These are phyloP conservation scores for Polychaeton citri DNA, from an alignment of 2,329 filamentous ascomycete species.

Conservation along the genomic window DNA sequence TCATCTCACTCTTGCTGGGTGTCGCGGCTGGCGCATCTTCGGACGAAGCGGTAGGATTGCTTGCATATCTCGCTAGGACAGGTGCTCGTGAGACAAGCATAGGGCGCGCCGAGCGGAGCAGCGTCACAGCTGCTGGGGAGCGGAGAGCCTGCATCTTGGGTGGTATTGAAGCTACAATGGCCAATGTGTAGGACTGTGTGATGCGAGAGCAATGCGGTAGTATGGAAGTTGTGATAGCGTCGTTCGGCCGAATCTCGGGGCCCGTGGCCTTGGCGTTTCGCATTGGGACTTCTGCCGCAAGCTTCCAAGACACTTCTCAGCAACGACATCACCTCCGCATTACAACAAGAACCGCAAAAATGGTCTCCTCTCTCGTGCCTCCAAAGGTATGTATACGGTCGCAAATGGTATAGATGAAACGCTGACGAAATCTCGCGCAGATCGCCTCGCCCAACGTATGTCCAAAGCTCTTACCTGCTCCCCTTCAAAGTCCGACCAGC, in stretches of 20 bases:
- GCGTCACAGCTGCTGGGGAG: slow-evolving; percentile 23
- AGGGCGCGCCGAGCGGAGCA: slow-evolving; percentile 23
- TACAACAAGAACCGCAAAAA: slow-evolving; percentile 13
- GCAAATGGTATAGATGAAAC: slow-evolving; percentile 25
- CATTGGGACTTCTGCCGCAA: slow-evolving; percentile 1
- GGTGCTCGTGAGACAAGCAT: slow-evolving; percentile 11
- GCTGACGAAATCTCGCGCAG: slow-evolving; percentile 30
- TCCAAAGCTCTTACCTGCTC: slow-evolving; percentile 14
- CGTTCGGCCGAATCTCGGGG: not conserved
- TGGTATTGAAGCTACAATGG: no score
- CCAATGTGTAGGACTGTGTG: no score
- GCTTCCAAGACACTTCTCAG: not conserved
- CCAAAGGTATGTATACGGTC: slow-evolving; percentile 62
- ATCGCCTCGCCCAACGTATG: slow-evolving; percentile 76
- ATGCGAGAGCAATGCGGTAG: no score
- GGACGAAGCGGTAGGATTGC: slow-evolving; percentile 5
- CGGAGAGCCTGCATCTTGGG: slow-evolving; percentile 53
- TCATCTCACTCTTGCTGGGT: slow-evolving; percentile 25
- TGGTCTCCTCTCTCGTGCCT: slow-evolving; percentile 83
- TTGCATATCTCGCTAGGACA: slow-evolving; percentile 9
- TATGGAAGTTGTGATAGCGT: no score
- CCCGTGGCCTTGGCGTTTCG: slow-evolving; percentile 1
- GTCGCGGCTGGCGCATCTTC: slow-evolving; percentile 3
- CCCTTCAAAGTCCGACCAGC: not conserved
- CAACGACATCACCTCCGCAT: not conserved